These are phyloP conservation scores for Rosa persica DNA, from an alignment of 306 rosid species.

Conservation along the genomic window DNA sequence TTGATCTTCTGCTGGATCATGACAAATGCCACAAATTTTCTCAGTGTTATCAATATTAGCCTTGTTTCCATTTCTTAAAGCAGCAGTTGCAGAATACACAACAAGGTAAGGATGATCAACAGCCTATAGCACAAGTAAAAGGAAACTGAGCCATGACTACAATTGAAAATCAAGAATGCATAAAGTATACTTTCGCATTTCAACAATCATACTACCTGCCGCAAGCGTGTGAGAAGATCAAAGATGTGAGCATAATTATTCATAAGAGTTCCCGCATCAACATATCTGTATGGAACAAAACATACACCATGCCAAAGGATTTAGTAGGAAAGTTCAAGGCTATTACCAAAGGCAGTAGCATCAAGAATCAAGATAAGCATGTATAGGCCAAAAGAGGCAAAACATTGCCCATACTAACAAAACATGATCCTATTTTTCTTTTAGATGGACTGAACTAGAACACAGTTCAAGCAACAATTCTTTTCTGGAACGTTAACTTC, in stretches of 20 bases:
- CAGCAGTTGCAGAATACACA: conserved; percentile 70
- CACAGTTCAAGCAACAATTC: background rate
- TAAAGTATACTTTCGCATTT: background rate
- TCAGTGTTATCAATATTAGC: conserved; percentile 36
- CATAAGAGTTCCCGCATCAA: conserved; percentile 58
- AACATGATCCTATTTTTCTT: background rate
- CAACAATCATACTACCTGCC: conserved; percentile 58
- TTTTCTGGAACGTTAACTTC: background rate
- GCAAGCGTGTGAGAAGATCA: conserved; percentile 87
- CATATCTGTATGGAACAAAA: conserved; percentile 56
- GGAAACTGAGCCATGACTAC: background rate
- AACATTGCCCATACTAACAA: background rate
- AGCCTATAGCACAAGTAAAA: conserved; percentile 46
- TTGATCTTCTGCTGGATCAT: conserved; percentile 64
- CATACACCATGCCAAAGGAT: conserved; percentile 10
- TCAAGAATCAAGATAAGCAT: background rate
- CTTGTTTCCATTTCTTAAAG: conserved; percentile 38
- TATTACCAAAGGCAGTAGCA: conserved; percentile 2
- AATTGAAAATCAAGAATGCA: background rate
- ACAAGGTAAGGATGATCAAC: conserved; percentile 93
- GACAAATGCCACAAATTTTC: conserved; percentile 74
- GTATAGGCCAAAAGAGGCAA: background rate
- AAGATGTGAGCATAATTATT: conserved; percentile 91
- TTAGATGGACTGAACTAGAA: background rate
- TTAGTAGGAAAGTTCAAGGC: background rate